Evolutionary conservation across 495 filamentous ascomycete genomes (phyloP), one percentile per base, ranked within the genome.

Genomic region (Hamigera avellanea): DNA sequence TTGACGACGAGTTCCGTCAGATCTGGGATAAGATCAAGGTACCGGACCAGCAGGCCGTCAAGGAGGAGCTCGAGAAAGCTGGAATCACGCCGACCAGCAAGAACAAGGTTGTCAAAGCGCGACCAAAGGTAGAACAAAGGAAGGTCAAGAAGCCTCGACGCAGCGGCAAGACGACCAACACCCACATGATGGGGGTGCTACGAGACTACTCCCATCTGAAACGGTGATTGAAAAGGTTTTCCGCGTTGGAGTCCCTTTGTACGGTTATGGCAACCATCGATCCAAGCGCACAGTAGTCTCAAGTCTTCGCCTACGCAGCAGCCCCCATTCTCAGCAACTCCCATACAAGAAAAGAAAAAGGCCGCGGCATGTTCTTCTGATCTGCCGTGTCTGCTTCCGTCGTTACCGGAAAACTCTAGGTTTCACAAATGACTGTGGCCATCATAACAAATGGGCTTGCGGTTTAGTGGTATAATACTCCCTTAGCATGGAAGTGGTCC

Each of bases 161-260:
- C 42, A 76, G 78, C 39, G 84, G 81, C 17, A 93, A 86, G 70
- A 80, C 80, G 27, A 95, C 87, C 32, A 98, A 98, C 52, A 79
- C 75, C 21, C 91, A 98, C 54, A 94, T 98, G 91, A 70, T 69
- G 49, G 78, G 81, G 43, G 73, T 98, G 31, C 62, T 96, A 41
- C 79, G 82, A 61, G 87, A 95, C 50, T 93, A 86, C 43, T 80
- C 78, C 19, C 71, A 81, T 56, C 55, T 72, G 41, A 75, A 75
- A 53, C 57, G 60, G 30, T 67, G 42, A 53, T 35, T 6, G 6
- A 26, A 26, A 26, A 26, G 25, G 12, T 26, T 7, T 26, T 26
- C 25, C 25, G 7, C 25, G 25, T 7, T 26, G 25, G n/a, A n/a
- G n/a, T n/a, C n/a, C n/a, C n/a, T n/a, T n/a, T n/a, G n/a, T n/a